Conservation (phyloP, 2,329 filamentous ascomycete genomes). For the Teratosphaeria viscida region DNA sequence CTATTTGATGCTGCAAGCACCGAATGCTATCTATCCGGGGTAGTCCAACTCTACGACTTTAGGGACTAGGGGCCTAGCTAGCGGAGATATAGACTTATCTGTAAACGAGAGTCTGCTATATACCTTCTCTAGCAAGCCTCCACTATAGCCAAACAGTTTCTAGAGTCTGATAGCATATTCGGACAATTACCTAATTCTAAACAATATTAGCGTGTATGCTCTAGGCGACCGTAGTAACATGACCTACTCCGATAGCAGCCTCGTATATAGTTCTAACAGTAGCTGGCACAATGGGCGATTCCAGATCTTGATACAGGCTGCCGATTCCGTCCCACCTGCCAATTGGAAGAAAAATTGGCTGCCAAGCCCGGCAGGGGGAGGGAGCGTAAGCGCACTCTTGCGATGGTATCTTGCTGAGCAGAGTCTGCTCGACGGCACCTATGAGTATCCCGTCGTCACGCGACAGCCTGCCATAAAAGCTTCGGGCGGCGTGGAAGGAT, state of each 20-base stretch:
- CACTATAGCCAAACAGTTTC: slow-evolving; percentile 3
- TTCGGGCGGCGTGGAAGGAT: not conserved
- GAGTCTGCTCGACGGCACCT: slow-evolving; percentile 3
- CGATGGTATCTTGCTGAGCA: slow-evolving; percentile 7
- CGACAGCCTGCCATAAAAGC: not conserved
- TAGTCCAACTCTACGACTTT: slow-evolving; percentile 4
- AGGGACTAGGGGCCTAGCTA: not conserved
- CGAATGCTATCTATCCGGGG: slow-evolving; percentile 9
- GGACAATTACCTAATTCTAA: slow-evolving; percentile 10
- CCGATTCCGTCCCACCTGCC: slow-evolving; percentile 5
- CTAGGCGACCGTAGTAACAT: slow-evolving; percentile 10
- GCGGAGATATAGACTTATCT: not conserved
- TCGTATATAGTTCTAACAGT: not conserved
- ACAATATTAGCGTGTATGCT: slow-evolving; percentile 7
- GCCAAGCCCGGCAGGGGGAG: slow-evolving; percentile 3
- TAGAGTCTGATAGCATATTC: slow-evolving; percentile 13
- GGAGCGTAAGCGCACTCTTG: slow-evolving; percentile 3
- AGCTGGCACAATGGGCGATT: slow-evolving; percentile 2
- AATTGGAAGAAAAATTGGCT: slow-evolving; percentile 14
- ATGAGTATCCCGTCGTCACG: slow-evolving; percentile 7
- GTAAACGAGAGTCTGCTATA: slow-evolving; percentile 8
- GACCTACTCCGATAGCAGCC: no score
- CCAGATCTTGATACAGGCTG: slow-evolving; percentile 13
- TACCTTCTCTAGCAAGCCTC: slow-evolving; percentile 12
- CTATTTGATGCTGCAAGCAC: slow-evolving; percentile 7